These are phyloP conservation scores for Termitomyces heimii DNA, from an alignment of 768 basidiomycete species.

Conservation along the genomic window DNA sequence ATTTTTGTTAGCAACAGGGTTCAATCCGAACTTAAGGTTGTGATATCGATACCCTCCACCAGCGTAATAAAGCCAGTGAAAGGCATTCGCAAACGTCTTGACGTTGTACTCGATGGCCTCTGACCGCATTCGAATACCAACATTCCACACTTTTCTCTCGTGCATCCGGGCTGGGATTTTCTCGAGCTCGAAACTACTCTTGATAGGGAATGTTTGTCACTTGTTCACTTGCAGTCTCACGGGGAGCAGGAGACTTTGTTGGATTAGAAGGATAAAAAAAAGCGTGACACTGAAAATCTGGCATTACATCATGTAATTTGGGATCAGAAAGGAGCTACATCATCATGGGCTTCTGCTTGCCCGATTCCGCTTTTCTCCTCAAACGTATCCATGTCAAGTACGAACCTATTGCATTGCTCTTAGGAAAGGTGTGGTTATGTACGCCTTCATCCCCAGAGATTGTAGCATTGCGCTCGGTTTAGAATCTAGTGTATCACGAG, in stretches of 20 bases:
- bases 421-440: background rate
- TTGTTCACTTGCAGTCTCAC: background rate
- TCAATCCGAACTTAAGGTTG: background rate
- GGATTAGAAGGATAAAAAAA: background rate
- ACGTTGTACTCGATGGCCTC: background rate
- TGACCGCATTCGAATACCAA: background rate
- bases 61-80: too few relatives aligned
- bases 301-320: background rate
- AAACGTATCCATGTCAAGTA: background rate
- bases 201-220: background rate
- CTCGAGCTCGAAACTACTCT: background rate
- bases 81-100: background rate
- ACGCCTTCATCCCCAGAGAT: too few relatives aligned
- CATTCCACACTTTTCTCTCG: background rate
- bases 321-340: background rate
- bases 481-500: background rate
- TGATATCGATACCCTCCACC: background rate
- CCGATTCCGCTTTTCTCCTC: background rate
- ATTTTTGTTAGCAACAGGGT: background rate
- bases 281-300: too few relatives aligned
- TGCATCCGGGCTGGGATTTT: background rate
- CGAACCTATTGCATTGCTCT: too few relatives aligned
- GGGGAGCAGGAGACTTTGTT: background rate
- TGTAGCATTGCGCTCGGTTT: background rate
- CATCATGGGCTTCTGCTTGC: background rate